Conservation (phyloP, 2,329 filamentous ascomycete species). For the Sporothrix protearum region DNA sequence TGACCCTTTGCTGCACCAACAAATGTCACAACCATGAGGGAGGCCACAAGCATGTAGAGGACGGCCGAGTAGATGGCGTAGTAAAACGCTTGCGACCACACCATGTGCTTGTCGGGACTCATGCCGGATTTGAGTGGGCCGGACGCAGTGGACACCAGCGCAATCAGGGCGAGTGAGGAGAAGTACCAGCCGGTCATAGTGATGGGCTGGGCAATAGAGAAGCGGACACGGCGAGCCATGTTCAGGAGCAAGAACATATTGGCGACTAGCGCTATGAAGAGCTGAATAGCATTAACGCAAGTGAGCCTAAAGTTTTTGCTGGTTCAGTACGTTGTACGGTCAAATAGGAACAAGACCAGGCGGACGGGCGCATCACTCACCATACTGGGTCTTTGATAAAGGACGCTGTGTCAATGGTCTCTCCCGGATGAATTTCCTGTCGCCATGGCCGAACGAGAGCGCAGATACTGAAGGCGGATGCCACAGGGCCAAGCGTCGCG, state of each 20-base stretch:
- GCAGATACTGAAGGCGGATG: slow-evolving; percentile 82
- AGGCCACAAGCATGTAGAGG: slow-evolving; percentile 74
- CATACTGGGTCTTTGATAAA: slow-evolving; percentile 67
- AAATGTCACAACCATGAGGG: slow-evolving; percentile 75
- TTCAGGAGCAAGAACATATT: slow-evolving; percentile 83
- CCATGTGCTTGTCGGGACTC: slow-evolving; percentile 48
- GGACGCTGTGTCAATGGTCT: slow-evolving; percentile 46
- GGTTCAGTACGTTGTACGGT: not conserved
- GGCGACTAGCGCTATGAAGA: slow-evolving; percentile 70
- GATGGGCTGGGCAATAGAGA: slow-evolving; percentile 75
- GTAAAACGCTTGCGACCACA: slow-evolving; percentile 79
- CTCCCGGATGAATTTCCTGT: slow-evolving; percentile 49
- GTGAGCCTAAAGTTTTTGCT: slow-evolving; percentile 53
- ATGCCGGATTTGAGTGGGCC: slow-evolving; percentile 48
- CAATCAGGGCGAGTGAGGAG: slow-evolving; percentile 61
- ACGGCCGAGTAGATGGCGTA: slow-evolving; percentile 77
- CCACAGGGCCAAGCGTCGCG: slow-evolving; percentile 78
- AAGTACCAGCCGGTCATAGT: slow-evolving; percentile 78
- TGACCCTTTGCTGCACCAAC: slow-evolving; percentile 65
- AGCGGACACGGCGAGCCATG: slow-evolving; percentile 76
- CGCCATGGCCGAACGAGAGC: slow-evolving; percentile 81
- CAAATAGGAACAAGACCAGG: not conserved
- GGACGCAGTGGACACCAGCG: slow-evolving; percentile 62
- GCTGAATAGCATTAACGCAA: slow-evolving; percentile 71
- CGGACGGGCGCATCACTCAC: slow-evolving; percentile 40